These are phyloP conservation scores for Inosperma sp. DNA, from an alignment of 768 basidiomycete genomes.

Conservation along the genomic window DNA sequence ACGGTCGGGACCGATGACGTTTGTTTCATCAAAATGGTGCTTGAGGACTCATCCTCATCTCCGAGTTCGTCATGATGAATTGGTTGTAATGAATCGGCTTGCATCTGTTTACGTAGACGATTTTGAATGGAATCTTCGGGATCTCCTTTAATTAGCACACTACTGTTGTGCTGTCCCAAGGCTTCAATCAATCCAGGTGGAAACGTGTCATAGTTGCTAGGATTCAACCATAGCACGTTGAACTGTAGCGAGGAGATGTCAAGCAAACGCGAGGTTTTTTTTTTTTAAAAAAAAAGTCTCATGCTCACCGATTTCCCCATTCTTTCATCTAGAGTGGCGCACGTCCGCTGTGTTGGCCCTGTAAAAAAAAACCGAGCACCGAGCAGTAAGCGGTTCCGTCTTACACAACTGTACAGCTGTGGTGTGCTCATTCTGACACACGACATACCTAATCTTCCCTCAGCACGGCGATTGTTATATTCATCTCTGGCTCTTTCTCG, in stretches of 20 bases:
- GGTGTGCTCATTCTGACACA: background rate
- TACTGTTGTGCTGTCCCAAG: constrained; percentile 38
- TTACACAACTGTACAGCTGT: background rate
- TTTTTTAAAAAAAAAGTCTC: constrained; percentile 1
- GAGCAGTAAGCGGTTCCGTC: too few species aligned
- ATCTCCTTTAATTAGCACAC: constrained; percentile 21
- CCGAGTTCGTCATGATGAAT: constrained; percentile 38
- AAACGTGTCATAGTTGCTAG: constrained; percentile 57
- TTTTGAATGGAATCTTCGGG: constrained; percentile 36
- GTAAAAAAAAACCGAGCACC: background rate
- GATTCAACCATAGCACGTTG: constrained; percentile 77
- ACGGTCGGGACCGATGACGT: constrained; percentile 17
- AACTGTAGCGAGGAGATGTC: constrained; percentile 47
- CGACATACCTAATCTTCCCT: constrained; percentile 53
- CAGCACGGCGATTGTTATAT: constrained; percentile 72
- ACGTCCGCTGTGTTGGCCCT: constrained; percentile 70
- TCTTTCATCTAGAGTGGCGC: constrained; percentile 69
- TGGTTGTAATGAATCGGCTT: constrained; percentile 62
- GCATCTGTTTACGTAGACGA: constrained; percentile 72
- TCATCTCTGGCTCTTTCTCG: constrained; percentile 67
- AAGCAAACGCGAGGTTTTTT: background rate
- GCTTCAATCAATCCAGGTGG: constrained; percentile 62
- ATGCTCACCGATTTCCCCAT: constrained; percentile 57
- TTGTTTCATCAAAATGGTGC: constrained; percentile 16
- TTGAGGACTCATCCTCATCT: constrained; percentile 16